phyloP scores from a whole-genome alignment of 768 basidiomycete species.

The Mycena metata region DNA sequence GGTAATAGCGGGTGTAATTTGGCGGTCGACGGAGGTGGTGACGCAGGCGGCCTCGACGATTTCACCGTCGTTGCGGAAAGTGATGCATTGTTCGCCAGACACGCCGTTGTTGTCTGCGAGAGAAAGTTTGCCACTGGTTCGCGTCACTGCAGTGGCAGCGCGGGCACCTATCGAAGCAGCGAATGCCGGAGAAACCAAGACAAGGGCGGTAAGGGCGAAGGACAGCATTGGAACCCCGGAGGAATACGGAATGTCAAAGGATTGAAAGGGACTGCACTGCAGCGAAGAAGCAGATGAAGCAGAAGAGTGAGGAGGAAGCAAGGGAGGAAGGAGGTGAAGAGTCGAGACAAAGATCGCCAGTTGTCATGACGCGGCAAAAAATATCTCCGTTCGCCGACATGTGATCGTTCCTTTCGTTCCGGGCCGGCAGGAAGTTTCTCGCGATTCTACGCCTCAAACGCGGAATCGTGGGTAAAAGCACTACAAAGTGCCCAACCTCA shows the following conservation, averaged over 20 bases:
- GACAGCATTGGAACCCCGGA: background rate
- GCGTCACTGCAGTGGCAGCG: constrained; percentile 8
- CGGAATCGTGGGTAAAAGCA: no score
- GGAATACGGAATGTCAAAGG: constrained; percentile 1
- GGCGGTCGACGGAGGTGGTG: constrained; percentile 11
- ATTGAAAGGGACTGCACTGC: constrained; percentile 17
- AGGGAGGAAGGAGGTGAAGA: background rate
- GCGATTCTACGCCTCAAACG: no score
- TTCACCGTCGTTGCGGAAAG: constrained; percentile 21
- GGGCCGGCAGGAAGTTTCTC: no score
- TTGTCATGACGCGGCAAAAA: no score
- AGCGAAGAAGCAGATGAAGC: constrained; percentile 18
- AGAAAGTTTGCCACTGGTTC: constrained; percentile 5
- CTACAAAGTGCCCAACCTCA: no score
- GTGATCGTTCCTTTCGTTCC: no score
- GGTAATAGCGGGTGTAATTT: constrained; percentile 2
- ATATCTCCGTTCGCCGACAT: no score
- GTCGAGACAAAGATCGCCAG: no score
- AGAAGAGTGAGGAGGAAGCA: background rate
- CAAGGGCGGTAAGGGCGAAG: constrained; percentile 8
- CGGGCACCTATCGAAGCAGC: background rate
- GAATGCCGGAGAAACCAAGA: no score
- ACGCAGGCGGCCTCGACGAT: constrained; percentile 25
- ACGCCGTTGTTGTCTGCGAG: constrained; percentile 11
- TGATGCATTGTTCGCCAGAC: background rate